Percentiles rank a stretch among this genome's conserved stretches.
These are phyloP conservation scores for Nicotiana paniculata DNA, from an alignment of 257 asterid genomes.

Conservation along the genomic window DNA sequence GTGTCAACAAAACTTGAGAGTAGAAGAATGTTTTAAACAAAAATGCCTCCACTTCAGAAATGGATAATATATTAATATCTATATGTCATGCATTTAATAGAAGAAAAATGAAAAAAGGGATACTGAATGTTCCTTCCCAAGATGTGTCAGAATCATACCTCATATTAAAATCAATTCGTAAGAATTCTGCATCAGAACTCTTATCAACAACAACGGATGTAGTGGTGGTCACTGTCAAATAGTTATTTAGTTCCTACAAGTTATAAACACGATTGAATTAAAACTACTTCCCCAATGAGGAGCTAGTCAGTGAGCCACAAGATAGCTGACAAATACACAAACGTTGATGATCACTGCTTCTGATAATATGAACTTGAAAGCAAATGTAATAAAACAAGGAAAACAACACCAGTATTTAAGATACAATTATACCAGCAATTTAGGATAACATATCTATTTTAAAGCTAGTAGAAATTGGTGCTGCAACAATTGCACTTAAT, in stretches of 20 bases:
- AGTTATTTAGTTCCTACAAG: constrained; percentile 70
- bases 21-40: not conserved
- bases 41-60: not conserved
- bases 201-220: constrained; percentile 78
- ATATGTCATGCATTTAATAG: not conserved
- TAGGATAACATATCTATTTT: not conserved
- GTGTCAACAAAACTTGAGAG: not conserved
- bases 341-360: not conserved
- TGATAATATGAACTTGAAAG: not conserved
- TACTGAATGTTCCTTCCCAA: not conserved
- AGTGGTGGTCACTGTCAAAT: constrained; percentile 60
- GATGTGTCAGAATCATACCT: constrained; percentile 38
- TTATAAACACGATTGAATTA: constrained; percentile 14
- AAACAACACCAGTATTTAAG: not conserved
- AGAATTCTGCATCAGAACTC: constrained; percentile 83
- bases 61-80: not conserved
- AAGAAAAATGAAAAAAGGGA: not conserved
- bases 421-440: not conserved
- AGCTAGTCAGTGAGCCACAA: not conserved
- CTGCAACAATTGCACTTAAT: not conserved
- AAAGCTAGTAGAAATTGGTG: not conserved
- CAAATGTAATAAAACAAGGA: not conserved
- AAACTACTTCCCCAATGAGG: not conserved
- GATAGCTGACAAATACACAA: not conserved
- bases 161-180: constrained; percentile 81